Conservation (phyloP, 108 stramenopile species). For the Pseudonitzschia multistriata region DNA sequence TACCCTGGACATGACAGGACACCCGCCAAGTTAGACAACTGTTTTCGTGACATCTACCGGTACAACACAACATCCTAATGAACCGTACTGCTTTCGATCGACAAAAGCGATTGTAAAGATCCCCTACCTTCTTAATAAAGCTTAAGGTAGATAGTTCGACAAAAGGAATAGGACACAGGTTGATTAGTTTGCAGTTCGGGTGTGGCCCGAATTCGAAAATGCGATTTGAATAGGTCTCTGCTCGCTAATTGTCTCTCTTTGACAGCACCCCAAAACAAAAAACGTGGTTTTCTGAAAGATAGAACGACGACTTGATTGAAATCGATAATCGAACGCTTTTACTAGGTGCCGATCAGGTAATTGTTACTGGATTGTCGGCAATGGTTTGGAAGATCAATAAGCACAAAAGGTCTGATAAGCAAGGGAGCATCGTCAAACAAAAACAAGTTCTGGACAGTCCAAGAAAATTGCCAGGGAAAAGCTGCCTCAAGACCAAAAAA, state of each 20-base stretch:
- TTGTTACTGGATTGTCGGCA: neutral
- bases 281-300: neutral
- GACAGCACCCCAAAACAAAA: neutral
- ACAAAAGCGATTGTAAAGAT: no score
- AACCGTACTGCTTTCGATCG: no score
- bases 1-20: no score
- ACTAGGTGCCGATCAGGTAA: neutral
- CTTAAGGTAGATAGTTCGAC: no score
- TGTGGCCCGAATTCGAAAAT: neutral
- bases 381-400: conserved; percentile 22
- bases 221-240: neutral
- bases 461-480: conserved; percentile 14
- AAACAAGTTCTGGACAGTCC: conserved; percentile 7
- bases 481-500: conserved; percentile 13
- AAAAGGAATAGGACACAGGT: no score
- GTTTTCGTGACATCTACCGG: no score
- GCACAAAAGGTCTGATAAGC: conserved; percentile 8
- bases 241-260: neutral
- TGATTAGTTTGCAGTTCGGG: no score
- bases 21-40: no score
- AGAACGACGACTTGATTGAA: neutral
- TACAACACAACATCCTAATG: no score
- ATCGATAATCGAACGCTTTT: neutral
- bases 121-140: no score
- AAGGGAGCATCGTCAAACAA: neutral